These are phyloP conservation scores for Leptoxyphium fumago DNA, from an alignment of 2,329 filamentous ascomycete genomes.

Conservation along the genomic window DNA sequence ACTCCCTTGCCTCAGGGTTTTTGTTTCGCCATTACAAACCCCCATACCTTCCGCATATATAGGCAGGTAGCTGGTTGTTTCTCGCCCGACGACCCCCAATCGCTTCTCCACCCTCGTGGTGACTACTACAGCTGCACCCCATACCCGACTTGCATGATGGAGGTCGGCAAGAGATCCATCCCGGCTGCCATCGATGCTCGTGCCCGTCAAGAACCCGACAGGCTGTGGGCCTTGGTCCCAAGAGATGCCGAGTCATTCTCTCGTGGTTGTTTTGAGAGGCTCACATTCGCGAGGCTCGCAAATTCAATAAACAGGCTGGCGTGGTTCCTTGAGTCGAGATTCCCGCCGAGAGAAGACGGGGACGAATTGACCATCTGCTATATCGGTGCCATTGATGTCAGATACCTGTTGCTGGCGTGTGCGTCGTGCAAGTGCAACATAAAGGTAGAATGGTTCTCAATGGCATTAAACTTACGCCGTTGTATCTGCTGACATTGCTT, in stretches of 20 bases:
- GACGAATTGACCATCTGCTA: neutral
- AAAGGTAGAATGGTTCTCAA: neutral
- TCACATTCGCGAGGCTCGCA: neutral
- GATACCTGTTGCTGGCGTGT: neutral
- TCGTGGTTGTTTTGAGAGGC: neutral
- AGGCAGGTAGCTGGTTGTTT: too few relatives aligned
- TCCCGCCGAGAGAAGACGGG: neutral
- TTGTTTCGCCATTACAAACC: too few relatives aligned
- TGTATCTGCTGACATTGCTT: neutral
- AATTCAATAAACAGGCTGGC: neutral
- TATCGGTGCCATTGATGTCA: neutral
- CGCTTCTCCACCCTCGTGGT: neutral
- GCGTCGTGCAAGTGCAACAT: neutral
- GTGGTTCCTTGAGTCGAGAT: neutral
- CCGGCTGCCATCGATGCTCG: neutral
- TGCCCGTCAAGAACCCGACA: neutral
- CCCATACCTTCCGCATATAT: too few relatives aligned
- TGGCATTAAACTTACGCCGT: neutral
- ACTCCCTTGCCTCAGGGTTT: too few relatives aligned
- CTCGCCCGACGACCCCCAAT: neutral
- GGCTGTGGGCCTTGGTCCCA: neutral
- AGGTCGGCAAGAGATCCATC: neutral
- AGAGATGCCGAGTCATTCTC: neutral
- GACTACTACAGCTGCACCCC: neutral
- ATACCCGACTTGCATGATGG: neutral